Conservation (phyloP, 257 asterid genomes). For the Avicennia marina region DNA sequence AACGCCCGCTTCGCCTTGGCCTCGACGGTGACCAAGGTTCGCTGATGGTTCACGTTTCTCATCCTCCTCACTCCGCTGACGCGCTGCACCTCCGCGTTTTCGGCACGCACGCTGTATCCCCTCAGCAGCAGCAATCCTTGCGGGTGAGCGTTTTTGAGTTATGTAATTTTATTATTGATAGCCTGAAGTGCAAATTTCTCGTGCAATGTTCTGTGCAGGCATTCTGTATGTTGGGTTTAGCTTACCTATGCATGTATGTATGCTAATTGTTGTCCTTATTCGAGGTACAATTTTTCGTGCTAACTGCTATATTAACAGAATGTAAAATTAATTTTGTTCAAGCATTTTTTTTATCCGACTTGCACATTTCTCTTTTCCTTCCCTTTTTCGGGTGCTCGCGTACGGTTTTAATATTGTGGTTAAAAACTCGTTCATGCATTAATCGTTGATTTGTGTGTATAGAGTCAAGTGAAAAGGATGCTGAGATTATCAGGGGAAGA, state of each 20-base stretch:
- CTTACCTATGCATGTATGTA: too few species aligned
- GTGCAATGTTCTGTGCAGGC: too few species aligned
- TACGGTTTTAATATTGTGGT: too few species aligned
- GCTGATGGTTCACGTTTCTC: constrained; percentile 45
- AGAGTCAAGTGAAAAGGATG: constrained; percentile 83
- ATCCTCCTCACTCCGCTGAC: constrained; percentile 37
- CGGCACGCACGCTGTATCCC: constrained; percentile 35
- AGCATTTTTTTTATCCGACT: not conserved
- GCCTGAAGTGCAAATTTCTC: too few species aligned
- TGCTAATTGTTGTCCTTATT: too few species aligned
- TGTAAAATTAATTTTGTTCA: too few species aligned
- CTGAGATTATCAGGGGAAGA: constrained; percentile 69
- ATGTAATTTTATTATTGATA: too few species aligned
- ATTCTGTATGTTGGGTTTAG: too few species aligned
- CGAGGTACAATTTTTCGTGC: too few species aligned
- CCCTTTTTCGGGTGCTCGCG: too few species aligned
- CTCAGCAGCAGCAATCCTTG: constrained; percentile 47
- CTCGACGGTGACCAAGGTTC: constrained; percentile 38
- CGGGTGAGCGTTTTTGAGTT: constrained; percentile 39
- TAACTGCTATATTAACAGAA: too few species aligned
- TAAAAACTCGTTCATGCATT: too few species aligned
- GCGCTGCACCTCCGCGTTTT: constrained; percentile 43
- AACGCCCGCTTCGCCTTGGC: constrained; percentile 69
- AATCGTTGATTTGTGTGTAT: constrained; percentile 4
- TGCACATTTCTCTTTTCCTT: not conserved